Evolutionary conservation across 1,284 basidiomycete species (phyloP).

Genomic region (Meripilus lineatus): DNA sequence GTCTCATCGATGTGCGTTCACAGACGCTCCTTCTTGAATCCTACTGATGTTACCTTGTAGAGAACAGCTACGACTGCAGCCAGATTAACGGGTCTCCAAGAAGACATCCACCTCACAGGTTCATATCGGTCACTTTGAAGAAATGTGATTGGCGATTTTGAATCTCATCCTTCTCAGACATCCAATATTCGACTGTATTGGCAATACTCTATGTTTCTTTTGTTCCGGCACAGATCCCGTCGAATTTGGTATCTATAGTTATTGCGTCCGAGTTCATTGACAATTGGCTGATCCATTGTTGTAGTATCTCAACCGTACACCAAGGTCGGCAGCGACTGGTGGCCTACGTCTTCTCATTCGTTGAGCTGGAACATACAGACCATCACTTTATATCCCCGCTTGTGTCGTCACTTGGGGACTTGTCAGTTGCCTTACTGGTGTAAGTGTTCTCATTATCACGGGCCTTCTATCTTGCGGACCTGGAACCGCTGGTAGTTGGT

Average conservation of each 20-base stretch:
- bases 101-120: too few species aligned
- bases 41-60: too few species aligned
- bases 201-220: constrained; percentile 59
- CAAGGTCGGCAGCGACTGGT: constrained; percentile 42
- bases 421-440: constrained; percentile 56
- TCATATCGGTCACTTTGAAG: constrained; percentile 8
- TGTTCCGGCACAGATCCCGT: constrained; percentile 58
- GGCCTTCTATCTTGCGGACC: constrained; percentile 2
- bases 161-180: constrained; percentile 33
- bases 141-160: neutral
- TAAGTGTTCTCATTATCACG: constrained; percentile 17
- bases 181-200: constrained; percentile 56
- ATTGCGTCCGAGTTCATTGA: too few species aligned
- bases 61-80: too few species aligned
- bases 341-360: neutral
- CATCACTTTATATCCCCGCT: constrained; percentile 55
- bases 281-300: too few species aligned
- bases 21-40: too few species aligned
- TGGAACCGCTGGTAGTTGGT: neutral
- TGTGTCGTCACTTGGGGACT: constrained; percentile 66
- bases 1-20: too few species aligned
- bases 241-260: constrained; percentile 67
- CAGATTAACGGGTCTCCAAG: too few species aligned
- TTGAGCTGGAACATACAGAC: constrained; percentile 31
- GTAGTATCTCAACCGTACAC: constrained; percentile 47